A percentile compares a stretch with the other conserved stretches of the same genome.
Evolutionary conservation across 1,139 yeast genomes (phyloP).

Genomic region (Protomyces arabidopsidicola): DNA sequence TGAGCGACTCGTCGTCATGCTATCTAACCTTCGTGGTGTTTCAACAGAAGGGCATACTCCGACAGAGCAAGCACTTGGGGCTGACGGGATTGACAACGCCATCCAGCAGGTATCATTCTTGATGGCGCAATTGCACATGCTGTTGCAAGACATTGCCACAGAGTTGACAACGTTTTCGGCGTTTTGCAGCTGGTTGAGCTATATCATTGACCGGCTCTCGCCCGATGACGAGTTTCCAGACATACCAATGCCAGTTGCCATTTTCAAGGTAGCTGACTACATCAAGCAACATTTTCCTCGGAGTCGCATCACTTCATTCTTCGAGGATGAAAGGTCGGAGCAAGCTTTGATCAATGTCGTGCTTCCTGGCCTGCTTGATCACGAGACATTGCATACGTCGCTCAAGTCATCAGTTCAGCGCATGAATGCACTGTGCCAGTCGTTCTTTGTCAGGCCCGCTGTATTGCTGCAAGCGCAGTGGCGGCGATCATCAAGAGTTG

Average conservation of each 20-base stretch:
- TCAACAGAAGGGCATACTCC: not conserved
- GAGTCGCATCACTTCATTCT: not conserved
- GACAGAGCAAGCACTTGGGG: not conserved
- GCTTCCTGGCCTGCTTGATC: not conserved
- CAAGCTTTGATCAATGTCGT: not conserved
- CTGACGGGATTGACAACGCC: not conserved
- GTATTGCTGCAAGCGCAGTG: not conserved
- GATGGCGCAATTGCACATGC: slow-evolving; percentile 20
- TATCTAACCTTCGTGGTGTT: slow-evolving; percentile 47
- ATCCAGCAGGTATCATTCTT: not conserved
- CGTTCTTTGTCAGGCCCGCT: slow-evolving; percentile 3
- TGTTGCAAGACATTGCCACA: slow-evolving; percentile 9
- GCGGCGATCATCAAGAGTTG: not conserved
- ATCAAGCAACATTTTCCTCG: slow-evolving; percentile 23
- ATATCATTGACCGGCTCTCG: slow-evolving; percentile 29
- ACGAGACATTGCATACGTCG: not conserved
- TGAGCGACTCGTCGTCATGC: slow-evolving; percentile 52
- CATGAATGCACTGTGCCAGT: not conserved
- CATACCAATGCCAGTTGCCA: slow-evolving; percentile 29
- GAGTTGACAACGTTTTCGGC: slow-evolving; percentile 29
- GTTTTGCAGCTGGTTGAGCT: slow-evolving; percentile 33
- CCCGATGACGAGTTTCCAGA: slow-evolving; percentile 19
- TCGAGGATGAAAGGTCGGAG: not conserved
- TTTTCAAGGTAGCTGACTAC: slow-evolving; percentile 28
- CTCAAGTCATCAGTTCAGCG: slow-evolving; percentile 2